Evolutionary conservation across 2,329 filamentous ascomycete species (phyloP).

Genomic region (Madurella mycetomatis): DNA sequence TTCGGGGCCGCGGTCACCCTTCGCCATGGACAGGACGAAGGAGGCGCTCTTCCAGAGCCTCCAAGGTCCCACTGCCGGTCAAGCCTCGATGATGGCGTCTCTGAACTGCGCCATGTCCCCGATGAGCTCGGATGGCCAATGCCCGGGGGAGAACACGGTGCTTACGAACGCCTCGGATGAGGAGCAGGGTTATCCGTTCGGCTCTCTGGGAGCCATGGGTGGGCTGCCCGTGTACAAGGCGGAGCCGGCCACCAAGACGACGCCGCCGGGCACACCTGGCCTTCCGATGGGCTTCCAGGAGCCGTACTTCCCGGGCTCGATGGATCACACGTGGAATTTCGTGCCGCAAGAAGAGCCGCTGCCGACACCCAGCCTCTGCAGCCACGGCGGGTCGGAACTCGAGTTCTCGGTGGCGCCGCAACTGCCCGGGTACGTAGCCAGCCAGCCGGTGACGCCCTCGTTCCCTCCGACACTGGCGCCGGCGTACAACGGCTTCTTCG

Average conservation of each 20-base stretch:
- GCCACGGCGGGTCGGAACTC: constrained; percentile 43
- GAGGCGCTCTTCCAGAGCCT: constrained; percentile 40
- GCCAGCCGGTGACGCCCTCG: constrained; percentile 47
- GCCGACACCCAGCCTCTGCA: constrained; percentile 43
- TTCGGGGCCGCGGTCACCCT: constrained; percentile 39
- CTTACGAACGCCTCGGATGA: constrained; percentile 39
- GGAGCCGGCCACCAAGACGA: constrained; percentile 44
- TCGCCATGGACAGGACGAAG: constrained; percentile 42
- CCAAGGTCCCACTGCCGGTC: constrained; percentile 31
- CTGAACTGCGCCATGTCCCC: constrained; percentile 42
- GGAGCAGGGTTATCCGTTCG: constrained; percentile 28
- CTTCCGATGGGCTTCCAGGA: constrained; percentile 40
- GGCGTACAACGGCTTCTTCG: constrained; percentile 33
- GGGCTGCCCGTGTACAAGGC: constrained; percentile 26
- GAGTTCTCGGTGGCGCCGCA: constrained; percentile 38
- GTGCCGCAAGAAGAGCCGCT: constrained; percentile 45
- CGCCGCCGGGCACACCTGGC: constrained; percentile 51
- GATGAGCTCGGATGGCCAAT: constrained; percentile 33
- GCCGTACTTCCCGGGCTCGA: constrained; percentile 36
- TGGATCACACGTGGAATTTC: constrained; percentile 31
- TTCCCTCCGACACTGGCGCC: constrained; percentile 41
- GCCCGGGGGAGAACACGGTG: constrained; percentile 37
- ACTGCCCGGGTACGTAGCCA: constrained; percentile 45
- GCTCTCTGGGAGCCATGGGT: constrained; percentile 17
- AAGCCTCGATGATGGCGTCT: constrained; percentile 38